Evolutionary conservation across 257 asterid genomes (phyloP).

Genomic region (Lavandula angustifolia): DNA sequence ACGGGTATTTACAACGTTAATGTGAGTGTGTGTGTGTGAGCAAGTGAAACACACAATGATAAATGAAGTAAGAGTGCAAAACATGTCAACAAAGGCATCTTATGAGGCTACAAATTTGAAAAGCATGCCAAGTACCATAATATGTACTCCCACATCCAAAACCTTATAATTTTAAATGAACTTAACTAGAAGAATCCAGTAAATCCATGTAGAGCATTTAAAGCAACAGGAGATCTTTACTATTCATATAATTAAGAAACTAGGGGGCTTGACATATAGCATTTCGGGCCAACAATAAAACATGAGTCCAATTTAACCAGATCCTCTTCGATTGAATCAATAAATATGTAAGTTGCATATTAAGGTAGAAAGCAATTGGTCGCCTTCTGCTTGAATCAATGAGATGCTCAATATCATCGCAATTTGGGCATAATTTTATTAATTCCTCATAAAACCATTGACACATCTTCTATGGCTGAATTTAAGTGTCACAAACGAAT

Average conservation of each 20-base stretch:
- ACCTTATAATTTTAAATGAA: not conserved
- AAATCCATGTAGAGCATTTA: conserved; percentile 1
- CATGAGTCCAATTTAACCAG: conserved; percentile 5
- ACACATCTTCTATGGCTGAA: conserved; percentile 23
- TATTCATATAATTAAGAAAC: not conserved
- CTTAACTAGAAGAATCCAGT: not conserved
- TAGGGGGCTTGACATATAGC: not conserved
- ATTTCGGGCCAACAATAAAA: conserved; percentile 13
- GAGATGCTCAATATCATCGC: not conserved
- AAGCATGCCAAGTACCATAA: conserved; percentile 16
- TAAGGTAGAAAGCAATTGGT: not conserved
- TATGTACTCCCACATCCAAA: not conserved
- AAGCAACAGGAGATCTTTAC: not conserved
- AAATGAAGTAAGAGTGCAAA: conserved; percentile 2
- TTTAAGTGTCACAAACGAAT: not conserved
- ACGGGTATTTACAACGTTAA: conserved; percentile 2
- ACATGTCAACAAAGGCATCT: conserved; percentile 3
- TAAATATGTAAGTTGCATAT: conserved; percentile 7
- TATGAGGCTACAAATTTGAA: conserved; percentile 3
- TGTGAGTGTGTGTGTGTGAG: not conserved
- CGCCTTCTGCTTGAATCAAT: conserved; percentile 13
- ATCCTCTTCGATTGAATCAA: conserved; percentile 8
- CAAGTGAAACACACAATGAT: not conserved
- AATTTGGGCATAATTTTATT: not conserved
- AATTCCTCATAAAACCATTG: not conserved